Evolutionary conservation across 768 basidiomycete species (phyloP).

Genomic region (Termitomyces sp.): DNA sequence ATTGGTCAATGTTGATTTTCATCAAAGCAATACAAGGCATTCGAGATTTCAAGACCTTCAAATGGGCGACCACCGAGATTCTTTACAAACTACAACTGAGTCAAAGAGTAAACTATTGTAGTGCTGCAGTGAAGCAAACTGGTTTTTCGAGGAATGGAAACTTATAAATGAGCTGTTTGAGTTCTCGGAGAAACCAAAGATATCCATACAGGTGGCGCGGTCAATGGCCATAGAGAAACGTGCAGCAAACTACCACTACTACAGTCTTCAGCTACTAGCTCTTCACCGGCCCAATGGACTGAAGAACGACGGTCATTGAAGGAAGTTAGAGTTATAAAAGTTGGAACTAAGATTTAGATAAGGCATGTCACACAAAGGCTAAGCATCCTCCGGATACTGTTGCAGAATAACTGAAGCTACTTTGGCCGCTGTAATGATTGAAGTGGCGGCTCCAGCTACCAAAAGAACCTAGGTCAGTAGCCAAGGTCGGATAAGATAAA

Average conservation of each 20-base stretch:
- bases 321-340: background rate
- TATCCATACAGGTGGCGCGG: background rate
- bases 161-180: background rate
- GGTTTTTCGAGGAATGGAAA: background rate
- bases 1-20: no score
- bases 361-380: background rate
- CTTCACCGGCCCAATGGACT: background rate
- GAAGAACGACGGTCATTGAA: background rate
- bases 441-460: background rate
- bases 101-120: no score
- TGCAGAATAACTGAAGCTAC: background rate
- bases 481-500: background rate
- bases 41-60: no score
- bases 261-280: background rate
- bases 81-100: no score
- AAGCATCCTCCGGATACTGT: background rate
- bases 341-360: background rate
- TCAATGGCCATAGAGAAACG: background rate
- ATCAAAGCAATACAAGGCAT: no score
- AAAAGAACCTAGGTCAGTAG: background rate
- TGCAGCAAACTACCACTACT: background rate
- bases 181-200: background rate
- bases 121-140: no score
- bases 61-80: no score
- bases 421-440: background rate